These are phyloP conservation scores for Aspergillus sojae DNA, from an alignment of 2,329 filamentous ascomycete genomes.

Conservation along the genomic window DNA sequence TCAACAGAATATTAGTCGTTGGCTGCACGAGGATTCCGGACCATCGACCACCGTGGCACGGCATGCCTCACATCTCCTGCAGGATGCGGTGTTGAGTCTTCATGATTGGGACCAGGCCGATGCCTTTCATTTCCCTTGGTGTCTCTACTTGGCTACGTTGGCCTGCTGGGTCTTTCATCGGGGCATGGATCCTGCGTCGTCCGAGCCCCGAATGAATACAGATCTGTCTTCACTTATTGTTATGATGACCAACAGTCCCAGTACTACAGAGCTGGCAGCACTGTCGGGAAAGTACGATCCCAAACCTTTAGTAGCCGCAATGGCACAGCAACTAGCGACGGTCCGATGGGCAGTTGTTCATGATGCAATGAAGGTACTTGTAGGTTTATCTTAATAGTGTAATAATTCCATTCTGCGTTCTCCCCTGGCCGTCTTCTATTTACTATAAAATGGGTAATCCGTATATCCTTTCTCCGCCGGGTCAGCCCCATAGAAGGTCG, in stretches of 20 bases:
- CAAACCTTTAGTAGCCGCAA: background rate
- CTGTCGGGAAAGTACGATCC: background rate
- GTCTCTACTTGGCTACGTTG: background rate
- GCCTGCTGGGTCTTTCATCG: background rate
- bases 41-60: background rate
- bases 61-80: background rate
- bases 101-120: background rate
- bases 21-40: background rate
- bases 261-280: background rate
- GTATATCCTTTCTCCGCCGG: conserved; percentile 39
- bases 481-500: conserved; percentile 44
- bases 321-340: background rate
- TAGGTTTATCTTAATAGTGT: background rate
- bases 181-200: background rate
- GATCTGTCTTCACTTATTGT: background rate
- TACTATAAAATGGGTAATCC: conserved; percentile 38
- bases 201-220: background rate
- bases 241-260: background rate
- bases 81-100: background rate
- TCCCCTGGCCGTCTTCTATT: background rate
- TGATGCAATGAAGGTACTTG: background rate
- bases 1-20: background rate
- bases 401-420: background rate
- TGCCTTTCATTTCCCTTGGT: background rate
- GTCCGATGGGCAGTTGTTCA: background rate